Percentiles rank a stretch among this genome's conserved stretches.
phyloP scores from a whole-genome alignment of 345 rosid genomes.

The Eucalyptus lansdowneana region DNA sequence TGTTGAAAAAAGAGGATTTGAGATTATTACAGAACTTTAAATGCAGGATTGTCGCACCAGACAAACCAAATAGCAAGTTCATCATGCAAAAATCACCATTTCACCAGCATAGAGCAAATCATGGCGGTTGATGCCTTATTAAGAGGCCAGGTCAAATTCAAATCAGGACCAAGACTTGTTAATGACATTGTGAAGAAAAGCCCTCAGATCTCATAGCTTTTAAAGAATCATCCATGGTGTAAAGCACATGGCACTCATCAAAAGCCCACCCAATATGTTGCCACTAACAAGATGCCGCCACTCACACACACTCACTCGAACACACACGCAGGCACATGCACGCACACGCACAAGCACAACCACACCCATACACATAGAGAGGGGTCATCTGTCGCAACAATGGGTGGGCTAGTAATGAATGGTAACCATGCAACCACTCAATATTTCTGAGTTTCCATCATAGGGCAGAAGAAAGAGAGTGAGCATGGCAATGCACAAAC shows the following conservation, averaged over 20 bases:
- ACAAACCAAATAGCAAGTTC: background rate
- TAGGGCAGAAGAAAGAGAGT: background rate
- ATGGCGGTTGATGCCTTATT: background rate
- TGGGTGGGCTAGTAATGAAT: background rate
- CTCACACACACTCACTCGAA: background rate
- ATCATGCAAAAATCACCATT: background rate
- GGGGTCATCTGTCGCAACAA: background rate
- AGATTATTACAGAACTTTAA: background rate
- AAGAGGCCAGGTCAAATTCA: background rate
- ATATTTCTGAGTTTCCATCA: background rate
- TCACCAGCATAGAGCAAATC: background rate
- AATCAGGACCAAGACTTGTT: background rate
- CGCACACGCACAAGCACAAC: background rate
- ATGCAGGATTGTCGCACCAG: background rate
- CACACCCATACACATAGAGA: background rate
- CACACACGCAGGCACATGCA: background rate
- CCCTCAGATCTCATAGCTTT: slow-evolving; percentile 10
- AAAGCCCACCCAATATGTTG: background rate
- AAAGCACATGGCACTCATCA: background rate
- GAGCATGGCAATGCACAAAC: background rate
- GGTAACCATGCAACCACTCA: background rate
- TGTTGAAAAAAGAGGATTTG: background rate
- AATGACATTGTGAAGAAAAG: background rate
- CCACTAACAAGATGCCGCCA: background rate
- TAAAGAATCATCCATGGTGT: background rate